Conservation (phyloP, 1,139 yeast genomes). For the Lizanozyma gosingica region DNA sequence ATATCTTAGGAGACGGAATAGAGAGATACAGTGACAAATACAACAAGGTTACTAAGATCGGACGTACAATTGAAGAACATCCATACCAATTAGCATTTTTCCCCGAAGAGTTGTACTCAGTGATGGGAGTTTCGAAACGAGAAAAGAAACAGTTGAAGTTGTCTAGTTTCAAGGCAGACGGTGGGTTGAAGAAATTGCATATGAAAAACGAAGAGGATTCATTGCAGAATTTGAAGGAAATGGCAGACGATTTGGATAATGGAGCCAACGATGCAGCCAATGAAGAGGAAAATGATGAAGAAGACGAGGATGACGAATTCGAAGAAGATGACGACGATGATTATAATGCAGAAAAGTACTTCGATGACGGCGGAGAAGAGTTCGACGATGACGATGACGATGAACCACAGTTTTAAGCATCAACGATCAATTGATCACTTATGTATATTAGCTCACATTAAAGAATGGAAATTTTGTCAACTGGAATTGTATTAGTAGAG, state of each 20-base stretch:
- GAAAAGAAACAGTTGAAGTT: conserved; percentile 44
- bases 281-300: conserved; percentile 37
- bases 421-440: too few species aligned
- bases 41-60: conserved; percentile 64
- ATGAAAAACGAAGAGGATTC: conserved; percentile 26
- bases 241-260: conserved; percentile 52
- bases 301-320: conserved; percentile 46
- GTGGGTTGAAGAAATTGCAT: conserved; percentile 34
- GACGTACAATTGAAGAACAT: conserved; percentile 72
- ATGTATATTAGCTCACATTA: too few species aligned
- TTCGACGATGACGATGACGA: conserved; percentile 72
- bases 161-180: conserved; percentile 38
- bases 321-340: conserved; percentile 67
- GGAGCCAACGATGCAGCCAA: conserved; percentile 18
- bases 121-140: conserved; percentile 59
- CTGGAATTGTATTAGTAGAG: too few species aligned
- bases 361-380: conserved; percentile 73
- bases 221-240: conserved; percentile 49
- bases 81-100: conserved; percentile 67
- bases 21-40: conserved; percentile 69
- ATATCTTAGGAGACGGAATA: conserved; percentile 39
- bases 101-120: conserved; percentile 71
- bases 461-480: too few species aligned
- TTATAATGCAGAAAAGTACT: conserved; percentile 42
- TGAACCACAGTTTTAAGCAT: conserved; percentile 24